Evolutionary conservation across 106 monocot species (phyloP).

Genomic region (Narthecium ossifragum): DNA sequence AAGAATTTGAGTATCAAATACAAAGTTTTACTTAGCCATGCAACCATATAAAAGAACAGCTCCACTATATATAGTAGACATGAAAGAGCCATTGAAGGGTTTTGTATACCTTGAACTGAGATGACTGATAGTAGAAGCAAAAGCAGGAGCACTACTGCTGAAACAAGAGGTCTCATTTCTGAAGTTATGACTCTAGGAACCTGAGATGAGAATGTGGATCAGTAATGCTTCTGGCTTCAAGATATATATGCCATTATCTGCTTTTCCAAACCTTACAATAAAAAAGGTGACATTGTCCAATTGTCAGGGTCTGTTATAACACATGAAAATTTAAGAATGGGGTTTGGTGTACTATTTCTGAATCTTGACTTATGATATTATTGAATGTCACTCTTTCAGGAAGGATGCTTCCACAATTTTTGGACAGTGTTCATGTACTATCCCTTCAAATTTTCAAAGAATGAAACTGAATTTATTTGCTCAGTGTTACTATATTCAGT

Average conservation of each 20-base stretch:
- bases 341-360: not conserved
- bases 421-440: not conserved
- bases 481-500: not conserved
- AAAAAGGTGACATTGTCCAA: not conserved
- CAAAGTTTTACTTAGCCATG: not conserved
- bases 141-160: not conserved
- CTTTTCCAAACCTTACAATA: not conserved
- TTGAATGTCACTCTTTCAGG: conserved; percentile 1
- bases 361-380: not conserved
- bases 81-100: too few relatives aligned
- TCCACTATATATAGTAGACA: too few relatives aligned
- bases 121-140: not conserved
- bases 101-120: not conserved
- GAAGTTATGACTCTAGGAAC: not conserved
- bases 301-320: not conserved
- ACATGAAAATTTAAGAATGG: not conserved
- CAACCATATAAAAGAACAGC: not conserved
- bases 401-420: not conserved
- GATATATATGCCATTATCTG: not conserved
- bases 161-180: not conserved
- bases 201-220: not conserved
- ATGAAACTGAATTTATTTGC: not conserved
- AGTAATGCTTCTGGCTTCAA: not conserved
- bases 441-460: not conserved
- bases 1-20: not conserved